Conservation (phyloP, 169 alveolate genomes). For the Amoebophrya sp. region DNA sequence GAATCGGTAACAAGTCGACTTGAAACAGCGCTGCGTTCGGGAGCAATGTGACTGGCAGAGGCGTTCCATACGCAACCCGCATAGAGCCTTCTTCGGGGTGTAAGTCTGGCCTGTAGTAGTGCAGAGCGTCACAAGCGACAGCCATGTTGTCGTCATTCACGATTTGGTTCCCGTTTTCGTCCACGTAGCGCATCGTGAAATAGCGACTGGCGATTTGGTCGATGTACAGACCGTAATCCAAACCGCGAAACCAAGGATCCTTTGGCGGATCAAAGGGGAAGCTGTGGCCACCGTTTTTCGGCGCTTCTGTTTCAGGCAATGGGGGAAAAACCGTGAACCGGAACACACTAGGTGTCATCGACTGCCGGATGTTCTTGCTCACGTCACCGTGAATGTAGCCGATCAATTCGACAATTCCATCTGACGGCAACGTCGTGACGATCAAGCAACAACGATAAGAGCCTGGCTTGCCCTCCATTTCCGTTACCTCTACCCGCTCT, state of each 20-base stretch:
- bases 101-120: background rate
- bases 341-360: background rate
- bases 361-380: conserved; percentile 5
- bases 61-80: background rate
- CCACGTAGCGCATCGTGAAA: background rate
- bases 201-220: background rate
- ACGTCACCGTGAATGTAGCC: conserved; percentile 11
- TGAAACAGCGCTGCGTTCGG: background rate
- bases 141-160: background rate
- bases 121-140: background rate
- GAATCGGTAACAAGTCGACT: background rate
- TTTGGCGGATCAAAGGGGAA: background rate
- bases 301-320: background rate
- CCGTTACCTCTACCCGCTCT: background rate
- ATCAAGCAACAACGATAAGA: background rate
- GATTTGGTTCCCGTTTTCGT: background rate
- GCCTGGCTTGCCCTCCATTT: background rate
- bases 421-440: background rate
- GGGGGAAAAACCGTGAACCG: conserved; percentile 16
- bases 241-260: background rate
- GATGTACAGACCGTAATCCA: background rate
- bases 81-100: background rate
- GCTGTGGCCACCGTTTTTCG: background rate
- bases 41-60: background rate
- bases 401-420: background rate